phyloP scores from a whole-genome alignment of 2,329 filamentous ascomycete genomes.

The Fusarium penzigii region DNA sequence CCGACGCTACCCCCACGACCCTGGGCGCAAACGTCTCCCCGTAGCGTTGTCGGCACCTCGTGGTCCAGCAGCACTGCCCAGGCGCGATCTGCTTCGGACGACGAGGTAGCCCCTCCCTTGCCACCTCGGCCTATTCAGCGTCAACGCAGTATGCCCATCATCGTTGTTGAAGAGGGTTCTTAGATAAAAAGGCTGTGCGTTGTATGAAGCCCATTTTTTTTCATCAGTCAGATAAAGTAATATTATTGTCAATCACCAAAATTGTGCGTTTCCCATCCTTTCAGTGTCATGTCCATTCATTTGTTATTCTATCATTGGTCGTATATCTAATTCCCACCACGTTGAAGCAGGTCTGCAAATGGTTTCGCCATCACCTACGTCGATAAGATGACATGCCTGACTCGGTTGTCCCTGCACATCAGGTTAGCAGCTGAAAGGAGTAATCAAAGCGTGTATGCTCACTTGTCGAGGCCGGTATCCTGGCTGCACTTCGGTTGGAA shows the following conservation, averaged over 20 bases:
- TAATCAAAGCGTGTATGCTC: conserved; percentile 22
- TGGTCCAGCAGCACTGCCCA: conserved; percentile 2
- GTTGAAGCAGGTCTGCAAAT: not conserved
- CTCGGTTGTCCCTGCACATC: conserved; percentile 25
- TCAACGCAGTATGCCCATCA: conserved; percentile 30
- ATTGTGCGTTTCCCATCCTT: not conserved
- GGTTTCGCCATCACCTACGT: conserved; percentile 16
- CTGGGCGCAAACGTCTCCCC: conserved; percentile 11
- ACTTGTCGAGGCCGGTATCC: conserved; percentile 28
- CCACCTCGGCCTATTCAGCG: conserved; percentile 29
- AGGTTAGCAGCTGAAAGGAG: conserved; percentile 31
- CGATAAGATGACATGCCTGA: conserved; percentile 18
- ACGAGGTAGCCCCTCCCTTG: conserved; percentile 24
- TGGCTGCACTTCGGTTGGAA: conserved; percentile 18
- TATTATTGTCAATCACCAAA: not conserved
- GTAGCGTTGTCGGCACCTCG: conserved; percentile 11
- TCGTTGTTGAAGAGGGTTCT: conserved; percentile 31
- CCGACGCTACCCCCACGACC: conserved; percentile 19
- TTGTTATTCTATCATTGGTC: conserved; percentile 1
- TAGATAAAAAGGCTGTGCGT: conserved; percentile 13
- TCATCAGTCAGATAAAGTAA: not conserved
- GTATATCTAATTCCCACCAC: conserved; percentile 2
- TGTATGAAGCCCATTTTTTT: not conserved
- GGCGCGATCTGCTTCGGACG: conserved; percentile 23
- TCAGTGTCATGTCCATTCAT: not conserved